These are phyloP conservation scores for Ophiostoma novo-ulmi DNA, from an alignment of 2,329 filamentous ascomycete species.

Conservation along the genomic window DNA sequence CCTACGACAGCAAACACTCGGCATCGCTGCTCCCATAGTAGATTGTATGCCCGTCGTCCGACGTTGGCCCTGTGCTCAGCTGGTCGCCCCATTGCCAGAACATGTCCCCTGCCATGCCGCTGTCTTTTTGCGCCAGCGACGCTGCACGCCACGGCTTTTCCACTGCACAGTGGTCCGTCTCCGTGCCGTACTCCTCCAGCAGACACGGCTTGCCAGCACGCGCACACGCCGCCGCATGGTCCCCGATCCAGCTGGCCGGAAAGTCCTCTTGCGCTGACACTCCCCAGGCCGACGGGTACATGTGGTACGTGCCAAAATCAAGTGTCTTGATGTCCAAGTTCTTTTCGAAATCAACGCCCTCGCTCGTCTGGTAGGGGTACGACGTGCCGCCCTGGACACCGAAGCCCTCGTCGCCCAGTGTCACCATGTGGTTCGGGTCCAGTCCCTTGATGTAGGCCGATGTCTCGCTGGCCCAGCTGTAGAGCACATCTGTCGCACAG, in stretches of 20 bases:
- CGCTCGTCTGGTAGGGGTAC: constrained; percentile 2
- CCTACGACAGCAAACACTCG: not conserved
- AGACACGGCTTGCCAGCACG: constrained; percentile 39
- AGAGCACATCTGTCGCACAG: constrained; percentile 53
- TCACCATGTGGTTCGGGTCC: constrained; percentile 57
- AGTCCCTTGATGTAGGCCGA: constrained; percentile 58
- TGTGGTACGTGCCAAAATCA: constrained; percentile 46
- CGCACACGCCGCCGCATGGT: constrained; percentile 38
- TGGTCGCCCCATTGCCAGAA: constrained; percentile 42
- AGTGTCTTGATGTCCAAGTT: constrained; percentile 48
- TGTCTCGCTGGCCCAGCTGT: constrained; percentile 53
- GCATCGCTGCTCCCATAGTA: constrained; percentile 5
- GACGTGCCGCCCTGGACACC: constrained; percentile 26
- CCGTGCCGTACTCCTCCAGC: constrained; percentile 37
- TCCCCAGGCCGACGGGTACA: constrained; percentile 36
- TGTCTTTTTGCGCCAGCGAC: constrained; percentile 31
- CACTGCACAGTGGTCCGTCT: constrained; percentile 29
- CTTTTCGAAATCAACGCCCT: constrained; percentile 41
- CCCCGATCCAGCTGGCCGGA: constrained; percentile 36
- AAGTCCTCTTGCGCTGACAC: constrained; percentile 33
- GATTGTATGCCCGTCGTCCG: constrained; percentile 43
- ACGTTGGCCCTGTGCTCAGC: constrained; percentile 38
- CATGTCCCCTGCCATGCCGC: constrained; percentile 36
- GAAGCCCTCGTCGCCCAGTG: constrained; percentile 52
- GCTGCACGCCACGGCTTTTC: constrained; percentile 34